phyloP scores from a whole-genome alignment of 148 eudicot genomes.

The Limonium bicolor region DNA sequence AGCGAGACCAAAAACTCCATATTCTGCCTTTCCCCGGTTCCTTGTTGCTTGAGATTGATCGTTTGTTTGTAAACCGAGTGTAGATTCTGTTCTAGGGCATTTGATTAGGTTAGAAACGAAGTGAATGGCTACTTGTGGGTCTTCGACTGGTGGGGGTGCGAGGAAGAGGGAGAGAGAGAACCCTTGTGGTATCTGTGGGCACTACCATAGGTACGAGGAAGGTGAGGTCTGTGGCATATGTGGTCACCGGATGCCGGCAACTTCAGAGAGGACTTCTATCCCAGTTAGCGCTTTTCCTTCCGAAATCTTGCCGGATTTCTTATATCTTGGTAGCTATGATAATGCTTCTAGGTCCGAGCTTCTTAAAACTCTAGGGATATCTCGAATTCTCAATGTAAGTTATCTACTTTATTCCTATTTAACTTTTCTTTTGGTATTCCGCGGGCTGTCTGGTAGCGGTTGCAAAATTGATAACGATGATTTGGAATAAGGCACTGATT shows the following conservation, averaged over 20 bases:
- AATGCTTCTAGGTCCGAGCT: conserved; percentile 84
- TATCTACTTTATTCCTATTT: neutral
- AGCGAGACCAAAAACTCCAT: too few species aligned
- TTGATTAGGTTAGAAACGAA: too few species aligned
- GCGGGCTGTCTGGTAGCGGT: too few species aligned
- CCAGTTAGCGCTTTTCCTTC: conserved; percentile 77
- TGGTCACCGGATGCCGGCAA: conserved; percentile 63
- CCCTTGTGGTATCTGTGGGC: conserved; percentile 82
- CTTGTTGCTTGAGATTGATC: neutral
- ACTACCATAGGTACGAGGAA: conserved; percentile 93
- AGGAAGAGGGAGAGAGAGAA: conserved; percentile 95
- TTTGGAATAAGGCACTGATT: too few species aligned
- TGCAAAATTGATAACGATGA: too few species aligned
- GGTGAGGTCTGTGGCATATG: conserved; percentile 89
- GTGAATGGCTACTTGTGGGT: neutral
- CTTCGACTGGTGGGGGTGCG: conserved; percentile 18
- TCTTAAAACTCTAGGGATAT: conserved; percentile 71
- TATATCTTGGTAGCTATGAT: conserved; percentile 79
- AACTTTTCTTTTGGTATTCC: neutral
- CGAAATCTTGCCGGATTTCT: conserved; percentile 76
- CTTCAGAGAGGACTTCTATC: conserved; percentile 17
- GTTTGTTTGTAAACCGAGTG: neutral
- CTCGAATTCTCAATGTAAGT: conserved; percentile 72
- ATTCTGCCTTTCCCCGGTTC: too few species aligned
- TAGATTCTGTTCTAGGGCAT: neutral